phyloP scores from a whole-genome alignment of 2,329 filamentous ascomycete species.

The Arthrinium puccinioides region DNA sequence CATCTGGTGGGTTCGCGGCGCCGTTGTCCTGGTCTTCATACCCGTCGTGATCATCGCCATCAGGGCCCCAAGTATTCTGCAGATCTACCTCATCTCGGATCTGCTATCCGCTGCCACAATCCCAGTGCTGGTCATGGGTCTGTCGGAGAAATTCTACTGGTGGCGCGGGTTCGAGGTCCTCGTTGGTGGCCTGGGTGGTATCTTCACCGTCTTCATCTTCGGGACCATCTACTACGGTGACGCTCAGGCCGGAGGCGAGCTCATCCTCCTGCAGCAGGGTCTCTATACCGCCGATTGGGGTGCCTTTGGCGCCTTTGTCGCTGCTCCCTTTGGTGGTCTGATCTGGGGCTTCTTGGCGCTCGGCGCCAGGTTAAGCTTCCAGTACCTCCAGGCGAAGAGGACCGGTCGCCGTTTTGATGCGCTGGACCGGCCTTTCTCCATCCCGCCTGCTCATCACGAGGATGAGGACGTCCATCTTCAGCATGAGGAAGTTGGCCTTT shows the following conservation, averaged over 20 bases:
- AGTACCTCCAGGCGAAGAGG: conserved; percentile 49
- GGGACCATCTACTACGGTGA: conserved; percentile 71
- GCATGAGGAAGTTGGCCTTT: conserved; percentile 22
- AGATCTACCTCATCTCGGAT: conserved; percentile 79
- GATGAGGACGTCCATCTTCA: conserved; percentile 16
- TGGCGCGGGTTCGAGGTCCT: conserved; percentile 79
- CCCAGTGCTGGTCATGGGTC: conserved; percentile 66
- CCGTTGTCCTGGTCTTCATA: conserved; percentile 66
- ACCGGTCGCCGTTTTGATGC: conserved; percentile 59
- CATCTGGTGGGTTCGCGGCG: conserved; percentile 63
- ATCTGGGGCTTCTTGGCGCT: conserved; percentile 64
- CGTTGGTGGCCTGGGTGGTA: conserved; percentile 67
- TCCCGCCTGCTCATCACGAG: conserved; percentile 7
- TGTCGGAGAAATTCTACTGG: conserved; percentile 59
- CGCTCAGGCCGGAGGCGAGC: conserved; percentile 52
- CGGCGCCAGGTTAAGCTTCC: conserved; percentile 48
- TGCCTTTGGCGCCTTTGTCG: conserved; percentile 76
- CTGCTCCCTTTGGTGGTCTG: conserved; percentile 67
- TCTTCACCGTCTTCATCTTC: conserved; percentile 75
- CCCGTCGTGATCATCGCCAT: conserved; percentile 69
- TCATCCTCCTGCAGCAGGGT: conserved; percentile 66
- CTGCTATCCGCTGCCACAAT: conserved; percentile 71
- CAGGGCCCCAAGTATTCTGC: conserved; percentile 65
- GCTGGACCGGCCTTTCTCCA: conserved; percentile 46
- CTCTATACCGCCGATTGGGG: conserved; percentile 75